Base-by-base conservation (phyloP, 2,329 filamentous ascomycete species). In the Trichoderma koningii region DNA sequence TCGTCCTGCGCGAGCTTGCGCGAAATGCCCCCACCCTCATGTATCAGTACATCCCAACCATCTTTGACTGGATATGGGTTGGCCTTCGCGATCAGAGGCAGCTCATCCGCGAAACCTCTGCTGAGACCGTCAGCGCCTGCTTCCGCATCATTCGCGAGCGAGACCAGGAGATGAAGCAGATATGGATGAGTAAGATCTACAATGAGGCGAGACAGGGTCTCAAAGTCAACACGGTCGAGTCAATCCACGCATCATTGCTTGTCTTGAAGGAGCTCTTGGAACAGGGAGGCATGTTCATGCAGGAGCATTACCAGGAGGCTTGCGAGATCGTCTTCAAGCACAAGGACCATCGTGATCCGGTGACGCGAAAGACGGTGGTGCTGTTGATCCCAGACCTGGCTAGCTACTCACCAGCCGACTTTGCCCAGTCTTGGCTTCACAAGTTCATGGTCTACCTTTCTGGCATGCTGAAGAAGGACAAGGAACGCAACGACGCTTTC, bases 261-360 rank as follows among this genome's bases (percentile, higher is more conserved):
- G 93, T 96, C 1, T 84, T 98, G 72, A 96, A 94, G 76, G 94
- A 98, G 78, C 85, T 99, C 55, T 86, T 99, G 19, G 87, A 95
- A 68, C 94, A 97, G 75, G 95, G 95, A 61, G 93, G 93, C 71
- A 99, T 99, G 94, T 99, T 96, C 77, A 98, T 99, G 95, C 93
- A 97, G 72, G 91, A 93, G 45, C 88, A 93, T 74, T 99, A 98
- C 76, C 87, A 89, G 66, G 92, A 96, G 71, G 89, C 92, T 12
- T 98, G 94, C 75, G 95, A 99, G 68, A 93, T 95, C 68, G 91
- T 97, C 42, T 88, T 94, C 69, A 90, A 91, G 67, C 91, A 96
- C 76, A 96, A 96, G 76, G 95, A 99, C 71, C 92, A 98, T 71
- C 87, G 92, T 62, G 96, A 99, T 71, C 81, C 87, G 4, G 90